Conservation (phyloP, 805 yeast species). For the Pichia thaimueangensis region DNA sequence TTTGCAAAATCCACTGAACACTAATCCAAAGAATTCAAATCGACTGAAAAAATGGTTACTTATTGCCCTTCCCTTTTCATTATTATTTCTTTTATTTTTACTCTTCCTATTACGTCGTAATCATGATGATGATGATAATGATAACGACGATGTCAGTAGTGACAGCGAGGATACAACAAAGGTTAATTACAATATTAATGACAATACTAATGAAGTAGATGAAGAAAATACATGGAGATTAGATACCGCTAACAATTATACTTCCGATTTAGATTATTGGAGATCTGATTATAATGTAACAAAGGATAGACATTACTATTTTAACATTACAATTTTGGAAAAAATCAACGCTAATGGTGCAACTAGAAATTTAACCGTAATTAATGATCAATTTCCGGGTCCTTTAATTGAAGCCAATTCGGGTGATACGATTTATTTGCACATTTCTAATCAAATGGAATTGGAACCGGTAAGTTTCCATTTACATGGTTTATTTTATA, state of each 20-base stretch:
- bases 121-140: no score
- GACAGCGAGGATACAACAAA: neutral
- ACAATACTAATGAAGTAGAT: neutral
- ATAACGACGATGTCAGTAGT: no score
- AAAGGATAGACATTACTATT: constrained; percentile 15
- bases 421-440: constrained; percentile 18
- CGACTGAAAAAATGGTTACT: neutral
- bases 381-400: constrained; percentile 21
- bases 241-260: constrained; percentile 13
- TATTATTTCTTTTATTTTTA: neutral
- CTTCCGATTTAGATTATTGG: constrained; percentile 12
- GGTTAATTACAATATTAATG: neutral
- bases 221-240: constrained; percentile 10
- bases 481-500: constrained; percentile 21
- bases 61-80: neutral
- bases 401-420: constrained; percentile 19
- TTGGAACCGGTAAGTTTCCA: constrained; percentile 19
- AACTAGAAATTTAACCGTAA: constrained; percentile 16
- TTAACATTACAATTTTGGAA: constrained; percentile 7
- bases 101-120: neutral
- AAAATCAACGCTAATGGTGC: constrained; percentile 11
- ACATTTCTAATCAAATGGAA: constrained; percentile 14
- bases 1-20: no score
- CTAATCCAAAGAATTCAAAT: neutral
- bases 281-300: constrained; percentile 9